Conservation (phyloP, 192 early-diverging fungal genomes). For the Rhizophlyctis rosea region DNA sequence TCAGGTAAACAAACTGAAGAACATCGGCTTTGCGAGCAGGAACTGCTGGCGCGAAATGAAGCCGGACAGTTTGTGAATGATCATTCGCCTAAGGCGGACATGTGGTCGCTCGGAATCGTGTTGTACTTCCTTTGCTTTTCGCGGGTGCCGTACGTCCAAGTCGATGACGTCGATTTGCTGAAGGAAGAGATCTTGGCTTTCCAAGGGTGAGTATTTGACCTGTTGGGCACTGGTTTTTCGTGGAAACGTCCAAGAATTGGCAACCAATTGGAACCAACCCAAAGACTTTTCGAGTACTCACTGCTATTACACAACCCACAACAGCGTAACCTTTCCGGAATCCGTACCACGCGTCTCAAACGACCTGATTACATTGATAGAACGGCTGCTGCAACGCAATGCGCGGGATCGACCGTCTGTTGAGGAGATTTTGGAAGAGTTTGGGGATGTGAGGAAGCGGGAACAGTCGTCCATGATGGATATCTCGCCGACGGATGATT, state of each 20-base stretch:
- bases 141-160: conserved; percentile 72
- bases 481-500: not conserved
- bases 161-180: conserved; percentile 87
- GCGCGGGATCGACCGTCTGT: conserved; percentile 57
- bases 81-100: conserved; percentile 83
- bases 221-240: too few species aligned
- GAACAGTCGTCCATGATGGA: not conserved
- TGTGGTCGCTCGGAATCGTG: conserved; percentile 95
- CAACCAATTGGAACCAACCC: too few species aligned
- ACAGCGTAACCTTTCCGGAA: conserved; percentile 38
- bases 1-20: too few species aligned
- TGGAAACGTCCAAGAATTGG: not conserved
- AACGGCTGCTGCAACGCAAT: conserved; percentile 48
- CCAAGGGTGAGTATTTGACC: conserved; percentile 10
- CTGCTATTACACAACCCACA: not conserved
- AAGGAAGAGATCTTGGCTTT: conserved; percentile 75
- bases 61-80: conserved; percentile 69
- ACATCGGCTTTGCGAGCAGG: too few species aligned
- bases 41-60: conserved; percentile 50
- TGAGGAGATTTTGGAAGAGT: conserved; percentile 51
- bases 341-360: conserved; percentile 43
- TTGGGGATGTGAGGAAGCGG: conserved; percentile 5
- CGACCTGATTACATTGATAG: conserved; percentile 58
- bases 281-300: too few species aligned
- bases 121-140: conserved; percentile 91